These are phyloP conservation scores for Euphorbia celastroides DNA, from an alignment of 441 rosid genomes.

Conservation along the genomic window DNA sequence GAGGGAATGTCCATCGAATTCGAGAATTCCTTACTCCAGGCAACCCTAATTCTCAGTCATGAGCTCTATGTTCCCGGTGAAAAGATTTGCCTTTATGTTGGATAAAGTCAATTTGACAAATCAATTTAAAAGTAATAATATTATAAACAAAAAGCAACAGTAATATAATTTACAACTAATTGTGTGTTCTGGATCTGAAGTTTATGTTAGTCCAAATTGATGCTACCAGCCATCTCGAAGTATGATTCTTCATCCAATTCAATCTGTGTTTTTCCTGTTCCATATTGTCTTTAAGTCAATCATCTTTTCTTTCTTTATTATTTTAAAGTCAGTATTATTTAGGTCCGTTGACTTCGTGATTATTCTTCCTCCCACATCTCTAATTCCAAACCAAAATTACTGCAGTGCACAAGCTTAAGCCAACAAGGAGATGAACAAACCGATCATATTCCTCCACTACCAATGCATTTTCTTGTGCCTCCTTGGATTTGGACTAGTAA, in stretches of 20 bases:
- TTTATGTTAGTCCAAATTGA: too few species aligned
- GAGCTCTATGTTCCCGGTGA: background rate
- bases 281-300: background rate
- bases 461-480: constrained; percentile 15
- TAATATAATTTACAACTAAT: too few species aligned
- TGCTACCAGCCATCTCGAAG: too few species aligned
- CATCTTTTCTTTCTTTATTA: background rate
- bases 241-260: background rate
- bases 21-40: too few species aligned
- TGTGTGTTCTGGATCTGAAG: too few species aligned
- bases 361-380: background rate
- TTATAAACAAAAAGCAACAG: too few species aligned
- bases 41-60: background rate
- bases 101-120: background rate
- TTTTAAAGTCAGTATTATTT: background rate
- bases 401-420: background rate
- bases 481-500: constrained; percentile 21
- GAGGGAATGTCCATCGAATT: too few species aligned
- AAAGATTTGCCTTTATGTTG: background rate
- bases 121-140: too few species aligned
- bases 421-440: constrained; percentile 25
- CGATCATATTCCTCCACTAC: background rate
- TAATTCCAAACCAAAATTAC: constrained; percentile 6
- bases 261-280: background rate
- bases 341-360: background rate